Percentiles rank a stretch among this genome's conserved stretches.
These are phyloP conservation scores for Eimeria praecox DNA, from an alignment of 169 alveolate species.

Conservation along the genomic window DNA sequence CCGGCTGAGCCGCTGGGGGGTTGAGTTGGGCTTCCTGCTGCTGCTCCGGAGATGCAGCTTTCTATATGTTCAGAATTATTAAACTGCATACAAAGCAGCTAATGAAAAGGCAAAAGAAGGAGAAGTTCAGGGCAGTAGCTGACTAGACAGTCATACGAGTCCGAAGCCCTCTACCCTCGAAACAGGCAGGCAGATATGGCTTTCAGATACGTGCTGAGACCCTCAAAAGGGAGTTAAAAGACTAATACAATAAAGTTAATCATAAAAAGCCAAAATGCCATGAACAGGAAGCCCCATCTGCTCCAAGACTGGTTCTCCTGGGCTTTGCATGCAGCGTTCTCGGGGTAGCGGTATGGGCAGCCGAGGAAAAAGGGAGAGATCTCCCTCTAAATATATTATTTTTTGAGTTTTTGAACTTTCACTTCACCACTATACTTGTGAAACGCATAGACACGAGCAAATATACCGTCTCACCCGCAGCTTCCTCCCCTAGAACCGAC, in stretches of 20 bases:
- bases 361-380: background rate
- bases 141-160: background rate
- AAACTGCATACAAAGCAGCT: background rate
- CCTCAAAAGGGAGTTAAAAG: background rate
- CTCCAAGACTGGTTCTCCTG: background rate
- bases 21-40: background rate
- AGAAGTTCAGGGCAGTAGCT: background rate
- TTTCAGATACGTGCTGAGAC: background rate
- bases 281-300: background rate
- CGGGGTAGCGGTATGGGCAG: background rate
- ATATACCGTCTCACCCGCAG: background rate
- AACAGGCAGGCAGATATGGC: background rate
- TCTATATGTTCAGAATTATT: background rate
- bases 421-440: background rate
- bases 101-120: background rate
- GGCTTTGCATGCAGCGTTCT: conserved; percentile 35
- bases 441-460: background rate
- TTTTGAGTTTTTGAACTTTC: background rate
- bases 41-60: background rate
- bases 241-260: background rate
- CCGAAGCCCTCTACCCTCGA: background rate
- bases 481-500: background rate
- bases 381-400: background rate
- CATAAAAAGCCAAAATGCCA: conserved; percentile 31
- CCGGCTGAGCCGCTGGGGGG: background rate